A percentile compares a stretch with the other conserved stretches of the same genome.
Evolutionary conservation across 2,329 filamentous ascomycete species (phyloP).

Genomic region (Coniosporium tulheliwenetii): DNA sequence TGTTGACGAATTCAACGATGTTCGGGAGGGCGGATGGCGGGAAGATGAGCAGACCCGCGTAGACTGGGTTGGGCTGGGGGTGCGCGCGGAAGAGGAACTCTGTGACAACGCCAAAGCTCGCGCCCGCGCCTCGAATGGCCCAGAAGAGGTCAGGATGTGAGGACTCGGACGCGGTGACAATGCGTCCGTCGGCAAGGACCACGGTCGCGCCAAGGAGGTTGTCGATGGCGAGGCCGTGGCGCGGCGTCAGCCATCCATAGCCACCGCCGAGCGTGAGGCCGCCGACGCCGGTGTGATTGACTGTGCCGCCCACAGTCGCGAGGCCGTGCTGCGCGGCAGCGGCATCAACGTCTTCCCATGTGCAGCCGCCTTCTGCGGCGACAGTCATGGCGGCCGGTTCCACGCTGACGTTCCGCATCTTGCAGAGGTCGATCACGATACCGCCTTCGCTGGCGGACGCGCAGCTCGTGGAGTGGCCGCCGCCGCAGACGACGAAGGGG

Average conservation of each 20-base stretch:
- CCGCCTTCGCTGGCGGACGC: constrained; percentile 34
- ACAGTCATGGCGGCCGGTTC: constrained; percentile 12
- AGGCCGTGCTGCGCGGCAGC: constrained; percentile 29
- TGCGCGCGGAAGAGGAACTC: constrained; percentile 26
- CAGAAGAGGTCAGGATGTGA: constrained; percentile 35
- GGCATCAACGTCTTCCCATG: constrained; percentile 25
- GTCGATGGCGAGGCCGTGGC: constrained; percentile 39
- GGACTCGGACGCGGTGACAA: constrained; percentile 21
- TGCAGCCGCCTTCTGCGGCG: not conserved
- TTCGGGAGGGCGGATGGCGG: constrained; percentile 10
- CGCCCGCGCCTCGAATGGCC: constrained; percentile 28
- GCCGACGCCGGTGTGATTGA: constrained; percentile 47
- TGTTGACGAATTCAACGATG: constrained; percentile 12
- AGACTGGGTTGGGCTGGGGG: constrained; percentile 14
- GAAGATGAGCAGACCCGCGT: constrained; percentile 20
- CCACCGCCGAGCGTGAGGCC: constrained; percentile 43
- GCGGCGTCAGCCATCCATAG: constrained; percentile 39
- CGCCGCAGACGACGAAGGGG: constrained; percentile 37
- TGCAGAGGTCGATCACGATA: constrained; percentile 38
- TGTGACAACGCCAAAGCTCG: constrained; percentile 29
- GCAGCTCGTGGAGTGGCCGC: constrained; percentile 40
- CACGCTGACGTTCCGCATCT: constrained; percentile 35
- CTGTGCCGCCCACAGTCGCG: constrained; percentile 33
- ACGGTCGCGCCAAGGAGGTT: constrained; percentile 25
- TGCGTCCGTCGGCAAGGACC: constrained; percentile 23